Evolutionary conservation across 1,284 basidiomycete genomes (phyloP).

Genomic region (Cystobasidiaceae sp.): DNA sequence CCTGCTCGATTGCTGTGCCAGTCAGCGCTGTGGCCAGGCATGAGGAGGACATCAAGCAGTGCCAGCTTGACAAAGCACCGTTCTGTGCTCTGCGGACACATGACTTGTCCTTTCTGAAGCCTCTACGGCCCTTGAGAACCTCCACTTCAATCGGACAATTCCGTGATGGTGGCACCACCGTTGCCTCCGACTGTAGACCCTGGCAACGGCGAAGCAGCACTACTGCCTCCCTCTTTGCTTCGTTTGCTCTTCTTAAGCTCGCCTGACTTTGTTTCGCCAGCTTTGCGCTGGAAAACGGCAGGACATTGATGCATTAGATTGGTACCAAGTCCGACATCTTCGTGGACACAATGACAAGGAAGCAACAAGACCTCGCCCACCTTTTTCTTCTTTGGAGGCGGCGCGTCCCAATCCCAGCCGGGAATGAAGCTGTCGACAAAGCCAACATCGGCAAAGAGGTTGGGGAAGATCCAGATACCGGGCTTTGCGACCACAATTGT

Average conservation of each 20-base stretch:
- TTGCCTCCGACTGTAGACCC: neutral
- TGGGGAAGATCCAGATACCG: conserved; percentile 99
- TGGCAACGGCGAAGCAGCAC: conserved; percentile 1
- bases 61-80: no score
- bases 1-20: no score
- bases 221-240: conserved; percentile 6
- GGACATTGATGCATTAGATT: neutral
- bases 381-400: conserved; percentile 64
- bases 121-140: no score
- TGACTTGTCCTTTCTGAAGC: no score
- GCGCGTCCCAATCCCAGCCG: conserved; percentile 93
- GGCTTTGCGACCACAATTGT: conserved; percentile 80
- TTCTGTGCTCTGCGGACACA: no score
- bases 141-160: conserved; percentile 7
- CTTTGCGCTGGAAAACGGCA: conserved; percentile 6
- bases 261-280: neutral
- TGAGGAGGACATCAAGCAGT: no score
- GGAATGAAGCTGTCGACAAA: conserved; percentile 99
- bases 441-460: conserved; percentile 96
- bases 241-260: neutral
- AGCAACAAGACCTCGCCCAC: neutral
- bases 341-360: neutral
- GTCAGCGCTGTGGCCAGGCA: no score
- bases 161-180: conserved; percentile 8
- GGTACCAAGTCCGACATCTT: neutral